Evolutionary conservation across 1,284 basidiomycete genomes (phyloP), one percentile per base, ranked within the genome.

Genomic region (Cronartium ribicola): DNA sequence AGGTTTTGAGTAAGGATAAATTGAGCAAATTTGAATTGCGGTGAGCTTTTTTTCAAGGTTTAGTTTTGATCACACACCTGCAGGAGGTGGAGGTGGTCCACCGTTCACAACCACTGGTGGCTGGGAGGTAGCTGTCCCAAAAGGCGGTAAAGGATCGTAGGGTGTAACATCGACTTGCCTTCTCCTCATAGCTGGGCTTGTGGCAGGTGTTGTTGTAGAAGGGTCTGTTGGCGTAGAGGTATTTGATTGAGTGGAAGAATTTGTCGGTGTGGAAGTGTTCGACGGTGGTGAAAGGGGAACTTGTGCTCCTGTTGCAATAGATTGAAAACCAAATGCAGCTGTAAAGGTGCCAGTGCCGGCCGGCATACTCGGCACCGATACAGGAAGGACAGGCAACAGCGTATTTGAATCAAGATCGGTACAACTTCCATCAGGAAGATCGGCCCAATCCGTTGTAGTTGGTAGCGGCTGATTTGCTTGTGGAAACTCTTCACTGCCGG

Each of bases 321-420:
- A 44, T 59, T 66, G 51, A 29, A 66, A 72, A 0, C 70, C 70
- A 60, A 72, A 72, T n/a, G 62, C 70, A 20, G 39, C 43, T 29
- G 63, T 17, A 39, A 72, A 72, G 36, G 29, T 11, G 11, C 63
- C 70, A 20, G 70, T 65, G 8, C 70, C 70, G 6, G 43, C 62
- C 4, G 66, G 62, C 29, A n/a, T 29, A 6, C 20, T 65, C 5
- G 70, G 70, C 22, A 65, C 62, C 29, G 51, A 65, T 17, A 51
- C 39, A 17, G 43, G 63, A 41, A 72, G 3, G 44, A 72, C 66
- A 14, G 70, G 70, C 20, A 59, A 51, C 46, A 72, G 63, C 5
- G 20, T 29, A 39, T 43, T 60, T 37, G 70, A 36, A 22, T 72
- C 22, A 5, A 72, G 11, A 37, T 72, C 70, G 37, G 66, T 20